Evolutionary conservation across 202 grass and related monocot genomes (phyloP).

Genomic region (Elaeis oleifera): DNA sequence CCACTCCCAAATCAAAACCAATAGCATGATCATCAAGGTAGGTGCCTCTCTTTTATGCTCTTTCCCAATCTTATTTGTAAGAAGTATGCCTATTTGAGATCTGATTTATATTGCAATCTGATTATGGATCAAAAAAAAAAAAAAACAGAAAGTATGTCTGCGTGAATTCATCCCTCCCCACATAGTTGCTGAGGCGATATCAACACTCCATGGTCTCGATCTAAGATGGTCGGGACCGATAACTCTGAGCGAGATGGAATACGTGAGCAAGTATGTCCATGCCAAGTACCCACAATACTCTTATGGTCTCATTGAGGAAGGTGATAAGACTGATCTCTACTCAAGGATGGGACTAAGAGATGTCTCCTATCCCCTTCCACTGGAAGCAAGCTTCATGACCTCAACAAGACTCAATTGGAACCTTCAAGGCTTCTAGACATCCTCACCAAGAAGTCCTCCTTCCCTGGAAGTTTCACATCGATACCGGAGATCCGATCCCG

Average conservation of each 20-base stretch:
- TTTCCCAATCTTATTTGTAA: background rate
- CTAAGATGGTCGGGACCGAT: slow-evolving; percentile 70
- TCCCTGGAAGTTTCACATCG: slow-evolving; percentile 53
- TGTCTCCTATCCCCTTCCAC: background rate
- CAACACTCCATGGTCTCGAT: slow-evolving; percentile 48
- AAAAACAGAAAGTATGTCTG: slow-evolving; percentile 48
- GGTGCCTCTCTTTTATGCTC: background rate
- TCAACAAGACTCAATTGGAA: slow-evolving; percentile 36
- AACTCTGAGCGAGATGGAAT: slow-evolving; percentile 45
- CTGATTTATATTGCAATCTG: background rate
- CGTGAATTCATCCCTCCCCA: slow-evolving; percentile 59
- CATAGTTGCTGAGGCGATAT: slow-evolving; percentile 61
- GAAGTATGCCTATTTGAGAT: background rate
- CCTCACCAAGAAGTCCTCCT: slow-evolving; percentile 47
- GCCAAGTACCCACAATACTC: slow-evolving; percentile 74
- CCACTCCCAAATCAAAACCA: slow-evolving; percentile 24
- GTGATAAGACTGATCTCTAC: slow-evolving; percentile 50
- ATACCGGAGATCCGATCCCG: slow-evolving; percentile 61
- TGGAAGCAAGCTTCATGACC: background rate
- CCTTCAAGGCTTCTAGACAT: slow-evolving; percentile 62
- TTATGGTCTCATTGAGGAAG: slow-evolving; percentile 49
- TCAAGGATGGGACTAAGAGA: background rate
- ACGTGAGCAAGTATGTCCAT: slow-evolving; percentile 58
- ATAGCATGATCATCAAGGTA: slow-evolving; percentile 73
- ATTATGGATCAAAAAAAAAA: background rate